These are phyloP conservation scores for Echium plantagineum DNA, from an alignment of 257 asterid genomes.

Conservation along the genomic window DNA sequence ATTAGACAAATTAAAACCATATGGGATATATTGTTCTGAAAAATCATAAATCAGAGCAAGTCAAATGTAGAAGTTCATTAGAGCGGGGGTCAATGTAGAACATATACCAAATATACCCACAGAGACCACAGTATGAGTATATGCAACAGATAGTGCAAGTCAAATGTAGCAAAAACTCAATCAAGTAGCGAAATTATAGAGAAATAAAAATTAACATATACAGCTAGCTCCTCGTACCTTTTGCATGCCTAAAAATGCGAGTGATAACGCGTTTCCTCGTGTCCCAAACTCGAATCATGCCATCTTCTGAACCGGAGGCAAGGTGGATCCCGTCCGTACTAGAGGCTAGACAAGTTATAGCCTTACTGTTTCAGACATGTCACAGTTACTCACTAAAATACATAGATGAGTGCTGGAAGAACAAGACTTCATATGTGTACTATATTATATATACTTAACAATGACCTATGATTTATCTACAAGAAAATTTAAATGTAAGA, in stretches of 20 bases:
- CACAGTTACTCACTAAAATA: constrained; percentile 3
- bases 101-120: too few species aligned
- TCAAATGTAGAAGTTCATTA: too few species aligned
- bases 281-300: constrained; percentile 84
- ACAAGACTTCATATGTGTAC: not conserved
- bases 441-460: not conserved
- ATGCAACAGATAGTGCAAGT: too few species aligned
- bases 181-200: not conserved
- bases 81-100: too few species aligned
- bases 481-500: not conserved
- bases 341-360: constrained; percentile 74
- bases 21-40: too few species aligned
- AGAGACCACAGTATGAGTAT: too few species aligned
- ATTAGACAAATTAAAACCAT: too few species aligned
- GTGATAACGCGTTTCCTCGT: constrained; percentile 47
- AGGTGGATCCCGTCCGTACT: constrained; percentile 59
- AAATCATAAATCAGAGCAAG: too few species aligned
- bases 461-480: not conserved
- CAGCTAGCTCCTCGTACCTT: constrained; percentile 34
- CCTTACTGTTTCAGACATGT: constrained; percentile 53
- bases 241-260: constrained; percentile 58
- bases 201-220: not conserved
- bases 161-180: not conserved
- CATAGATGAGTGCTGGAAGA: not conserved
- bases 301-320: constrained; percentile 89